Base-by-base conservation (phyloP, 331 rosid genomes). In the Dryas integrifolia region DNA sequence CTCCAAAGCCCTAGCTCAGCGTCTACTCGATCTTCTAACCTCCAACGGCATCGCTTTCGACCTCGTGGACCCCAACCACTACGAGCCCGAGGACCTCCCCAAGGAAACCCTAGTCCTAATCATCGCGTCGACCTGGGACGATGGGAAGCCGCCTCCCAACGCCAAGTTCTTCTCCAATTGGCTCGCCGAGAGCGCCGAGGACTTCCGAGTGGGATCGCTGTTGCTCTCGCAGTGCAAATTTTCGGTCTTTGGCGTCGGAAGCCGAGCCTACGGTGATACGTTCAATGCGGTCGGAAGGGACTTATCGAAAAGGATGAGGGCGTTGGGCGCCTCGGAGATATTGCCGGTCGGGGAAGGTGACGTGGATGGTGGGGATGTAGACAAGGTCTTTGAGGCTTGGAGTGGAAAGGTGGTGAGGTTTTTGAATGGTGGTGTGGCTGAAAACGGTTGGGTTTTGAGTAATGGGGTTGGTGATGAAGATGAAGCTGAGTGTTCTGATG, bases 51-150 rank as follows among this genome's bases (percentile, higher is more conserved):
- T 91, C 80, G 80, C 55, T 4, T 86, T 91, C 72, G 97, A 89
- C 74, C 72, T 94, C 58, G 66, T 86, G 55, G 88, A 94, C 71
- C 75, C 87, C 12, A 58, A 73, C 35, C 75, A 58, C 79, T 94
- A 88, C 81, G 98, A 94, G 67, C 98, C 98, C 0, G 97, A 94
- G 13, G 98, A 94, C 72, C 90, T 94, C 7, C 85, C 88, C 0
- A 94, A 89, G 60, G 98, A 94, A 65, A 72, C 75, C 13, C 74
- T 88, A 7, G 81, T 91, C 21, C 69, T 94, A 52, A 64, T 94
- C 47, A 77, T 94, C 13, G 93, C 96, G 30, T 94, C 98, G 18
- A 91, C 98, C 5, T 91, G 98, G 98, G 96, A 94, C 58, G 84
- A 91, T 44, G 98, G 96, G 1, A 80, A 80, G 5, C 89, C 98